Base-by-base conservation (phyloP, 495 filamentous ascomycete species). In the Cladorrhinum samala region DNA sequence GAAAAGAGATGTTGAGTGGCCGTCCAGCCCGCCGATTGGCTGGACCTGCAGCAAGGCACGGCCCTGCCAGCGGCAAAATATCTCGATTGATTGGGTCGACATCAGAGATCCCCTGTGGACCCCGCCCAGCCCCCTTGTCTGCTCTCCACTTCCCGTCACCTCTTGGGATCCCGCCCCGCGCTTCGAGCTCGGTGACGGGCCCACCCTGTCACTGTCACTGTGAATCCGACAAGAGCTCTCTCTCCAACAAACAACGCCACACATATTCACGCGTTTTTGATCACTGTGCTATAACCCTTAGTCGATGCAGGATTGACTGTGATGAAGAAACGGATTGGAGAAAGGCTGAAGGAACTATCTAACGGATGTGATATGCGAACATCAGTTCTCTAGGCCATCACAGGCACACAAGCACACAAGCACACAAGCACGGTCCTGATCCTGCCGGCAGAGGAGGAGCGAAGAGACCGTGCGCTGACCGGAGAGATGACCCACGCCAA, bases 31-130 rank as follows among this genome's bases (percentile, higher is more conserved):
- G 18, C 42, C 66, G 61, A 59, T 64, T 68, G 65, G 65, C 49
- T n/a, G 44, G 47, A 17, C 18, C 19, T 21, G 25, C 19, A 9
- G 46, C 54, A 43, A 38, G 39, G 52, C 50, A 49, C 46, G 36
- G 24, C 41, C 23, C 53, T 53, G 45, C 41, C 58, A 62, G 65
- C 65, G 65, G 61, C 40, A 66, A 66, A 58, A 40, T 47, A 23
- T 2, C 39, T 2, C 1, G 17, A 9, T 5, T 36, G 33, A 66
- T 68, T 68, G 65, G 65, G 45, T 59, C 45, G 61, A 41, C n/a
- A 5, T 14, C n/a, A 6, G 8, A 41, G n/a, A 18, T 41, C 17
- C 53, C 51, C 48, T 37, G 24, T 55, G 43, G 43, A 51, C 37
- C 13, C 37, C 38, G 43, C 9, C 9, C 38, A 54, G 52, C 52